Percentiles rank a stretch among this genome's conserved stretches.
Conservation (phyloP, 768 basidiomycete genomes). For the Rhodotorula graminis region DNA sequence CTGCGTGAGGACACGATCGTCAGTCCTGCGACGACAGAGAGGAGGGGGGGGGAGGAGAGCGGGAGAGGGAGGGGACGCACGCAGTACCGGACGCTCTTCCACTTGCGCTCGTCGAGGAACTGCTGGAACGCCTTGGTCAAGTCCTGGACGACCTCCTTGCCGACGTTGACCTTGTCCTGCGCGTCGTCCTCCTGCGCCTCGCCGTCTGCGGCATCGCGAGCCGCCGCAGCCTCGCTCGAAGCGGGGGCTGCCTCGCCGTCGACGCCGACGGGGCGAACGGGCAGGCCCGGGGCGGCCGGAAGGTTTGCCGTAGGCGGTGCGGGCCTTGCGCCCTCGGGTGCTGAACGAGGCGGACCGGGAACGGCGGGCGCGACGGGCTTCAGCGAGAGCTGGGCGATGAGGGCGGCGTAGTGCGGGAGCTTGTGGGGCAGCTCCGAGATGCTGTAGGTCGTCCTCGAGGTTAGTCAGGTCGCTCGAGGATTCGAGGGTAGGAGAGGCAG, state of each 20-base stretch:
- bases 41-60: not conserved
- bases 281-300: constrained; percentile 7
- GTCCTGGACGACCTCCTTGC: constrained; percentile 73
- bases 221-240: constrained; percentile 4
- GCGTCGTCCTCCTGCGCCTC: constrained; percentile 49
- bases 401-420: constrained; percentile 77
- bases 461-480: too few species aligned
- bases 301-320: not conserved
- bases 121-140: constrained; percentile 86
- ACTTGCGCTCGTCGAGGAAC: constrained; percentile 79
- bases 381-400: constrained; percentile 60
- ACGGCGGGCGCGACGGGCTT: constrained; percentile 7
- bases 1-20: too few species aligned
- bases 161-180: constrained; percentile 52
- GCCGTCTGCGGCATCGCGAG: not conserved
- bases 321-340: constrained; percentile 16
- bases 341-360: constrained; percentile 7
- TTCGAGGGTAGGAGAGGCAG: not conserved
- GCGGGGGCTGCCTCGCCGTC: not conserved
- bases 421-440: constrained; percentile 86
- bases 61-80: constrained; percentile 35
- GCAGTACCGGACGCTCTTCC: constrained; percentile 78
- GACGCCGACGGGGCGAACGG: not conserved
- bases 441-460: not conserved
- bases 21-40: too few species aligned